These are phyloP conservation scores for Sphaerostilbella broomeana DNA, from an alignment of 2,329 filamentous ascomycete species.

Conservation along the genomic window DNA sequence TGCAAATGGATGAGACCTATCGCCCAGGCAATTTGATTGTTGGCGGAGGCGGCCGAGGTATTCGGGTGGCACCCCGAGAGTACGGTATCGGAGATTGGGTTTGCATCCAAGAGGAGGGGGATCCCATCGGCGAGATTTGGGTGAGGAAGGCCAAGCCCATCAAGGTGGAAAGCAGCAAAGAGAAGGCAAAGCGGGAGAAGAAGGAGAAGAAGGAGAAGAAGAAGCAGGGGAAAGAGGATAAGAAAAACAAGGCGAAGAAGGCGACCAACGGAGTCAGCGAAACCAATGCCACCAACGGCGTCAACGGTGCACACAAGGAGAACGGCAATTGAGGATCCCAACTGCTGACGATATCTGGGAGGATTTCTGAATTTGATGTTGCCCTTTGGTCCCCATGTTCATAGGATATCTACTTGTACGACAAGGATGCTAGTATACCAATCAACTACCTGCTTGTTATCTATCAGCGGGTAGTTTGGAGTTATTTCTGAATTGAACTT, in stretches of 20 bases:
- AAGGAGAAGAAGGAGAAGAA: constrained; percentile 2
- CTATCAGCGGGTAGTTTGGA: too few species aligned
- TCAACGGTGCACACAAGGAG: too few species aligned
- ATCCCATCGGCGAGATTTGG: constrained; percentile 64
- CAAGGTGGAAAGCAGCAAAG: constrained; percentile 4
- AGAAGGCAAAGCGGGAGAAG: constrained; percentile 7
- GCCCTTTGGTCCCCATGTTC: too few species aligned
- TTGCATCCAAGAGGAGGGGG: constrained; percentile 56
- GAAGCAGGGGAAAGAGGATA: not conserved
- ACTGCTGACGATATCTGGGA: too few species aligned
- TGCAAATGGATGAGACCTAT: constrained; percentile 57
- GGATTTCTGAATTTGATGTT: too few species aligned
- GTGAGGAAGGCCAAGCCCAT: constrained; percentile 29
- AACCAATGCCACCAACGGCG: too few species aligned
- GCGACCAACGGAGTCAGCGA: not conserved
- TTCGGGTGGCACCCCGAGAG: constrained; percentile 51
- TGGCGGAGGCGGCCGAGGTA: constrained; percentile 68
- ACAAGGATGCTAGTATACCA: too few species aligned
- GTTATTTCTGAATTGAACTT: too few species aligned
- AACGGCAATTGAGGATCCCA: too few species aligned
- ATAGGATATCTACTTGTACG: too few species aligned
- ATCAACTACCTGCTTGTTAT: too few species aligned
- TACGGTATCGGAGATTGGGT: constrained; percentile 68
- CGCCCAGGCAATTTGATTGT: constrained; percentile 74
- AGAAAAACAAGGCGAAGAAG: not conserved